Evolutionary conservation across 2,329 filamentous ascomycete genomes (phyloP).

Genomic region (Tolypocladium sp.): DNA sequence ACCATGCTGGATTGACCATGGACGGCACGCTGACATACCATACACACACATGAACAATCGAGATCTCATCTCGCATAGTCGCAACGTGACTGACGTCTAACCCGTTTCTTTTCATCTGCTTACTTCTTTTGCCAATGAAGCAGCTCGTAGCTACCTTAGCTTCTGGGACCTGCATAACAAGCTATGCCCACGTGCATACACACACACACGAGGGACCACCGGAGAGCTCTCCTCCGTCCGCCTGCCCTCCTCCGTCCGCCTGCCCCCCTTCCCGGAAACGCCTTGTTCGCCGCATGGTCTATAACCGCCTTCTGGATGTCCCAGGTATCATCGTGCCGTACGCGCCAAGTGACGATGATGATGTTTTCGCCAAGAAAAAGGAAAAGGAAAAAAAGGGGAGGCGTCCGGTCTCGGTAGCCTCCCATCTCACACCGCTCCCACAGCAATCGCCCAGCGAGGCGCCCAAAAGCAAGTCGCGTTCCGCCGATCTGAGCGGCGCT

Average conservation of each 20-base stretch:
- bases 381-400: neutral
- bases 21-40: neutral
- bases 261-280: neutral
- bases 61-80: neutral
- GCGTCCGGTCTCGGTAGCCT: neutral
- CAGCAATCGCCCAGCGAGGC: neutral
- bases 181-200: neutral
- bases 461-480: neutral
- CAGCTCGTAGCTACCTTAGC: neutral
- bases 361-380: neutral
- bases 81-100: neutral
- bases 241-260: neutral
- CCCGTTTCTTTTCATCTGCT: neutral
- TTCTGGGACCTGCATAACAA: neutral
- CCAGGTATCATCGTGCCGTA: neutral
- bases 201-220: neutral
- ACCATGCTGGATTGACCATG: neutral
- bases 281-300: constrained; percentile 1
- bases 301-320: neutral
- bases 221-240: neutral
- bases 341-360: neutral
- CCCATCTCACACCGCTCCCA: neutral
- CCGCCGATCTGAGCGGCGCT: too few species aligned
- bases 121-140: neutral
- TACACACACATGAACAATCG: neutral